Evolutionary conservation across 495 filamentous ascomycete species (phyloP).

Genomic region (Tuber brumale): DNA sequence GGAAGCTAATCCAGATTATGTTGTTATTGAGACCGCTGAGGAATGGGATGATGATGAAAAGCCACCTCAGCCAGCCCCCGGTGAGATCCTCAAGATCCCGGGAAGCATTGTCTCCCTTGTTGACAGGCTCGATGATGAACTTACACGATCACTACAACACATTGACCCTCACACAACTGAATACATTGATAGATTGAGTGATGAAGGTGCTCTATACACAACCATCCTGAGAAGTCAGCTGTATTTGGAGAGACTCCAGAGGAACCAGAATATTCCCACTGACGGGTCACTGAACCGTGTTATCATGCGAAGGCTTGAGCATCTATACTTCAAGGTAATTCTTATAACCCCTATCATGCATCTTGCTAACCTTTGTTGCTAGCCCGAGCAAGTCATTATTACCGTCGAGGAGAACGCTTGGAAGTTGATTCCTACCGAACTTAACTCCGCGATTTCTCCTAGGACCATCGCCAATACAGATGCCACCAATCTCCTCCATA

Average conservation of each 20-base stretch:
- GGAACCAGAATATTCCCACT: conserved; percentile 52
- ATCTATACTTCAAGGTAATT: conserved; percentile 92
- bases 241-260: conserved; percentile 61
- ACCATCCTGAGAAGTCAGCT: conserved; percentile 77
- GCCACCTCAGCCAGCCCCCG: conserved; percentile 61
- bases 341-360: neutral
- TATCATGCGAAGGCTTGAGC: conserved; percentile 87
- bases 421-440: conserved; percentile 65
- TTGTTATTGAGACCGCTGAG: conserved; percentile 84
- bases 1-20: conserved; percentile 65
- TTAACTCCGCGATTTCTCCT: conserved; percentile 76
- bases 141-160: conserved; percentile 87
- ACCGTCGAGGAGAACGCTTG: conserved; percentile 88
- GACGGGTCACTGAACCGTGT: conserved; percentile 76
- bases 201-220: conserved; percentile 88
- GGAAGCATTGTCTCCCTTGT: conserved; percentile 91
- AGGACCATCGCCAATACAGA: conserved; percentile 55
- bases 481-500: conserved; percentile 68
- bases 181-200: conserved; percentile 89
- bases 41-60: conserved; percentile 99
- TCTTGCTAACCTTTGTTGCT: conserved; percentile 36
- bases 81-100: conserved; percentile 73
- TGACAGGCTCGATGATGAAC: conserved; percentile 93
- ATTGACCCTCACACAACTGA: conserved; percentile 98
- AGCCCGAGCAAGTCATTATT: conserved; percentile 84